Evolutionary conservation across 129 eudicot genomes (phyloP), one percentile per base, ranked within the genome.

Genomic region (Flaveria brownii): DNA sequence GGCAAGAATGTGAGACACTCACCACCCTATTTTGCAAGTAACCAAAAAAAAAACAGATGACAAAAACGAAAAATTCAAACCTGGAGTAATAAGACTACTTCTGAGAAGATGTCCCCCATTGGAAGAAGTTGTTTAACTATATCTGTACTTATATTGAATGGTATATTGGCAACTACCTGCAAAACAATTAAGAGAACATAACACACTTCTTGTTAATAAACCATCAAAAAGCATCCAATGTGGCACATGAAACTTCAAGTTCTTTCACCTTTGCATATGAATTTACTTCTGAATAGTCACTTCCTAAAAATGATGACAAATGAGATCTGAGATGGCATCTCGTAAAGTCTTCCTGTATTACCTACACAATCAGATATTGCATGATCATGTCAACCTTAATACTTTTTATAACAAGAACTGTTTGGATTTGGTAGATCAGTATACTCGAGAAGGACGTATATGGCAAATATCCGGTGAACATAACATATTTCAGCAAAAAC

Each of bases 71-170:
- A 16, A 68, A 80, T 1, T 18, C 80, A 16, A 61, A 95, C 99
- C 97, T 95, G 99, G 73, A 95, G 99, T 78, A 95, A 85, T 59
- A 95, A 92, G 80, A 95, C 91, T 47, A 95, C 97, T 86, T 91
- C 95, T 22, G 99, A 95, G 81, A 95, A 84, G 25, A 89, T 86
- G 81, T 95, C 99, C 42, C 99, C 99, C 99, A 95, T 95, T 1
- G 99, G 99, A 81, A 95, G 97, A 81, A 95, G 99, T 66, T 83
- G 94, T 82, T 89, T 95, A 46, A 95, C 85, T 74, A 95, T 90
- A 76, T 91, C 97, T 0, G 96, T 91, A 79, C 94, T 95, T 65
- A 91, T 91, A 87, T 95, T 95, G 72, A 95, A 95, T 52, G 99
- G 99, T 77, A 95, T 85, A 77, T 95, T 95, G 11, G 99, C 88